phyloP scores from a whole-genome alignment of 2,329 filamentous ascomycete genomes.

The Alternaria ventricosa region DNA sequence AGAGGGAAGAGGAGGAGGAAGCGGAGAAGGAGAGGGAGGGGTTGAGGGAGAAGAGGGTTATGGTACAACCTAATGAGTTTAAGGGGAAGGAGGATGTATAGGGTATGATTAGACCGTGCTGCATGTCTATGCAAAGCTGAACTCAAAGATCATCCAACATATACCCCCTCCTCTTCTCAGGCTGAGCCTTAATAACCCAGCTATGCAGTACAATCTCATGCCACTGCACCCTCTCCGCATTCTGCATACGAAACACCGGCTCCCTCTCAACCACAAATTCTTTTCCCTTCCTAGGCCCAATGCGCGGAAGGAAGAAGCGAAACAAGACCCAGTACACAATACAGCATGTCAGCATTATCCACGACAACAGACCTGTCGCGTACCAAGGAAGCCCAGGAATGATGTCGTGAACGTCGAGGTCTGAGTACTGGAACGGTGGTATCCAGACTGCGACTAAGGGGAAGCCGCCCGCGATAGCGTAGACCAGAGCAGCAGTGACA shows the following conservation, averaged over 20 bases:
- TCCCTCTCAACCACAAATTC: neutral
- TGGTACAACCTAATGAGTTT: neutral
- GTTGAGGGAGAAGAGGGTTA: neutral
- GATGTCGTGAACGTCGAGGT: neutral
- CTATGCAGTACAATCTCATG: neutral
- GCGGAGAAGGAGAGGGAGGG: slow-evolving; percentile 24
- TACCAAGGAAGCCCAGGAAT: neutral
- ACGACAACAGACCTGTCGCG: neutral
- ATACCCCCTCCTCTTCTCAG: neutral
- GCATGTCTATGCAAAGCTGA: neutral
- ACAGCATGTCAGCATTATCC: neutral
- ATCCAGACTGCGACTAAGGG: neutral
- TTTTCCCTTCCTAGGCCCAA: neutral
- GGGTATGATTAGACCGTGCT: neutral
- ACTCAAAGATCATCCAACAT: neutral
- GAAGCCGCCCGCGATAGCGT: neutral
- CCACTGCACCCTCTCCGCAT: neutral
- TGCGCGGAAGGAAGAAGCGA: neutral
- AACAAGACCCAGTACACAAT: neutral
- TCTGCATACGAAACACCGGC: neutral
- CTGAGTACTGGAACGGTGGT: neutral
- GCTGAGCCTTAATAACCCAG: neutral
- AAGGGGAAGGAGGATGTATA: slow-evolving; percentile 21
- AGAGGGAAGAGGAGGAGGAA: slow-evolving; percentile 37
- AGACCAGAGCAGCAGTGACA: neutral